Evolutionary conservation across 352 stramenopile genomes (phyloP).

Genomic region (Phytopythium montanum): DNA sequence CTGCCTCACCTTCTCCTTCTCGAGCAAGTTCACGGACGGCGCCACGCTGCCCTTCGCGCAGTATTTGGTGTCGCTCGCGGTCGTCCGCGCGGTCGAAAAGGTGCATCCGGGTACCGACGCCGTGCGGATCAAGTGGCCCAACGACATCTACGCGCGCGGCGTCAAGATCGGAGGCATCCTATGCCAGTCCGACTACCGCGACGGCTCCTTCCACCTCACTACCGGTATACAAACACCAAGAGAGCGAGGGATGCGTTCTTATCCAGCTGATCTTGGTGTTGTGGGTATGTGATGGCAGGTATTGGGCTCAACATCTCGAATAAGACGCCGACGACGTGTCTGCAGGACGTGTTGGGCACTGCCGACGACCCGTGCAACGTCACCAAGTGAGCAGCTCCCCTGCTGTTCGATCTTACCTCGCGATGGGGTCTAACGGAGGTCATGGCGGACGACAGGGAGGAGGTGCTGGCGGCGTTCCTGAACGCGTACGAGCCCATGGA

Average conservation of each 20-base stretch:
- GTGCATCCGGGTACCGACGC: conserved; percentile 47
- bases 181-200: conserved; percentile 84
- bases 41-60: conserved; percentile 85
- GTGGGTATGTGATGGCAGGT: conserved; percentile 27
- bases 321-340: conserved; percentile 77
- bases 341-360: conserved; percentile 77
- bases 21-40: conserved; percentile 77
- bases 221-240: conserved; percentile 35
- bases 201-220: conserved; percentile 80
- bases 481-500: conserved; percentile 88
- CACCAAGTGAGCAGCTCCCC: conserved; percentile 60
- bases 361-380: conserved; percentile 51
- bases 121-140: conserved; percentile 91
- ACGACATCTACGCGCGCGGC: conserved; percentile 89
- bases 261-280: background rate
- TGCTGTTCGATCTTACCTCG: background rate
- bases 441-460: conserved; percentile 49
- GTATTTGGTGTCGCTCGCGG: conserved; percentile 87
- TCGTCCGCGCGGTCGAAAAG: conserved; percentile 71
- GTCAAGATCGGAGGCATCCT: conserved; percentile 90
- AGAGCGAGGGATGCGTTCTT: background rate
- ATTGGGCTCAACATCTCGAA: conserved; percentile 91
- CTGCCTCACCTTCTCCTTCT: conserved; percentile 91
- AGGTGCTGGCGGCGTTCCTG: conserved; percentile 85
- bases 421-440: conserved; percentile 3